Base-by-base conservation (phyloP, 148 eudicot genomes). In the Nyssa sinensis region DNA sequence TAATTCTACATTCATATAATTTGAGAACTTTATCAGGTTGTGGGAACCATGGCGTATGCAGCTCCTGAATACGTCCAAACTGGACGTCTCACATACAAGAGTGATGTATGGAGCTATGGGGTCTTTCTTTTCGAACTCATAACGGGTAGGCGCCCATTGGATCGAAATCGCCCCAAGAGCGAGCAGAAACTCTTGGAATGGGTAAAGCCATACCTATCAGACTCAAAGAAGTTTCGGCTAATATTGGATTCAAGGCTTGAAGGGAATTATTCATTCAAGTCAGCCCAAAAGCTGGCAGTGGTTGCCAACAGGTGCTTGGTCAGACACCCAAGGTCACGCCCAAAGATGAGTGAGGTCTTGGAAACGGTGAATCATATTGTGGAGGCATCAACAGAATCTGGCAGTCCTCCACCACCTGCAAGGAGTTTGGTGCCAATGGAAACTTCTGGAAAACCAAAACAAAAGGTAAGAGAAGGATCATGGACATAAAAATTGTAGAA, bases 11-110 rank as follows among this genome's bases (percentile, higher is more conserved):
- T n/a, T n/a, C n/a, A n/a, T n/a, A n/a, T 7, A 31, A 30, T 30
- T 53, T 53, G 64, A 17, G 5, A n/a, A 35, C 17, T 34, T 63
- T 74, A 24, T 44, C 85, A 94, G 98, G 91, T 92, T 76, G 98
- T 92, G 23, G 98, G 98, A 72, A 94, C 98, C 3, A 66, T 88
- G 86, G 98, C 96, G 67, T 94, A 94, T 67, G 98, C 98, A 66
- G 96, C 98, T 66, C 98, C 98, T 6, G 98, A 94, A 74, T 94
- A 94, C 82, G 69, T 94, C 64, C 85, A 84, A 80, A 92, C 96
- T n/a, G 95, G 97, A 30, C 97, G 86, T 72, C 92, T 94, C 64
- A 94, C 97, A 49, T 79, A 79, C 84, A 94, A 90, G 82, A 94
- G 83, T 62, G 98, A 94, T 69, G 92, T 92, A 8, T 94, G 96